Evolutionary conservation across 106 monocot species (phyloP).

Genomic region (Allium sativum): DNA sequence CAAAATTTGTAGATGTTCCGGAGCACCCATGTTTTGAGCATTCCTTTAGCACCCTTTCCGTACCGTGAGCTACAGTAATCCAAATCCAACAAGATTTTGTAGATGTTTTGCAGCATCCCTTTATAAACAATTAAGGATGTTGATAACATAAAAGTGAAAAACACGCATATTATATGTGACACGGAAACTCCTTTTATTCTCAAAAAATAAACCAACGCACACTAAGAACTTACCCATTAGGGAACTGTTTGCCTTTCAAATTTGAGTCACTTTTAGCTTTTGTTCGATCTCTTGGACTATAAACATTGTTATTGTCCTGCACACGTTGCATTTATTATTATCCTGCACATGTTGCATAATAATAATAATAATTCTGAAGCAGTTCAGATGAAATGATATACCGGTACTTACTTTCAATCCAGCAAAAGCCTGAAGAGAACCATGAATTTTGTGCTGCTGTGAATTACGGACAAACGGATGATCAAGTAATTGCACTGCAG

Average conservation of each 20-base stretch:
- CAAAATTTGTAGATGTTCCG: no score
- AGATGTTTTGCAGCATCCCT: no score
- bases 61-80: no score
- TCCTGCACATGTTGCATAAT: neutral
- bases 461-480: constrained; percentile 65
- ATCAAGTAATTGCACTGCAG: constrained; percentile 57
- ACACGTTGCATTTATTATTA: neutral
- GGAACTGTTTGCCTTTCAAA: constrained; percentile 24
- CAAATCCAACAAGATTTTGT: no score
- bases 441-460: constrained; percentile 38
- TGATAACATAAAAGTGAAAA: neutral
- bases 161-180: neutral
- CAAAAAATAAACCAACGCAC: no score
- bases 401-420: constrained; percentile 40
- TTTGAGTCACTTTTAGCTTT: constrained; percentile 23
- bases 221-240: constrained; percentile 29
- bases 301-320: constrained; percentile 16
- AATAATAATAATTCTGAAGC: neutral
- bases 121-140: neutral
- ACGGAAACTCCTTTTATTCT: no score
- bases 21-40: no score
- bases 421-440: constrained; percentile 36
- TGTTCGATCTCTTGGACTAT: constrained; percentile 26
- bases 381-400: neutral
- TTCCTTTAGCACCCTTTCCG: no score